Base-by-base conservation (phyloP, 2,329 filamentous ascomycete genomes). In the Ceratocystis huliohia region DNA sequence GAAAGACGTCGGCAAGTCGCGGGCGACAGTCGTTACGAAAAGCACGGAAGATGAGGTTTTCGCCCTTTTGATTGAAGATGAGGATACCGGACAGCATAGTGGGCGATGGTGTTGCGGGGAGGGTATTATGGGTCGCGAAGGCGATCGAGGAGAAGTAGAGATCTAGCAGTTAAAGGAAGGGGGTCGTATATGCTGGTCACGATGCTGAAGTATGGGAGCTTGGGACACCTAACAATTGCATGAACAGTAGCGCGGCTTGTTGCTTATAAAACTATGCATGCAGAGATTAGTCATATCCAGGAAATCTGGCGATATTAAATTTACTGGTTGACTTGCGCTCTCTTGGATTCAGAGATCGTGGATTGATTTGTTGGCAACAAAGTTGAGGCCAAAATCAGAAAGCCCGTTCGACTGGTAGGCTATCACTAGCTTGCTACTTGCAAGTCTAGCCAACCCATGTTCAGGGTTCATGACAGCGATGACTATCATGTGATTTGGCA, bases 31-130 rank as follows among this genome's bases (percentile, higher is more conserved):
- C 95, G 76, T 96, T 96, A 74, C 94, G 91, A 79, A 99, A 99
- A 73, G 94, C 91, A 74, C 94, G 91, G 81, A 99, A 96, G 77
- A 99, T 99, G 74, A 99, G 89, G 78, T 99, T 96, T 81, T 99
- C 94, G 79, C 94, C 94, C 79, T 99, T 99, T 77, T 99, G 94
- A 72, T 99, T 99, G 83, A 99, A 99, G 72, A 99, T 87, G 71
- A 99, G 86, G 74, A 99, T 93, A 68, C 94, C 94, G 72, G 93
- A 97, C 72, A 99, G 82, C 95, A 99, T 99, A 10, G 17, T 62
- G 25, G 59, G 28, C 25, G 13, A 17, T 25, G 56, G 1, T 33
- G 20, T 61, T 13, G 30, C 37, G 57, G 33, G n/a, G 30, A 45
- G 20, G 56, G 4, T 37, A 10, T 17, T 33, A n/a, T 37, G 10